Conservation (phyloP, 208 protist genomes). For the Acanthamoeba lugdunensis region DNA sequence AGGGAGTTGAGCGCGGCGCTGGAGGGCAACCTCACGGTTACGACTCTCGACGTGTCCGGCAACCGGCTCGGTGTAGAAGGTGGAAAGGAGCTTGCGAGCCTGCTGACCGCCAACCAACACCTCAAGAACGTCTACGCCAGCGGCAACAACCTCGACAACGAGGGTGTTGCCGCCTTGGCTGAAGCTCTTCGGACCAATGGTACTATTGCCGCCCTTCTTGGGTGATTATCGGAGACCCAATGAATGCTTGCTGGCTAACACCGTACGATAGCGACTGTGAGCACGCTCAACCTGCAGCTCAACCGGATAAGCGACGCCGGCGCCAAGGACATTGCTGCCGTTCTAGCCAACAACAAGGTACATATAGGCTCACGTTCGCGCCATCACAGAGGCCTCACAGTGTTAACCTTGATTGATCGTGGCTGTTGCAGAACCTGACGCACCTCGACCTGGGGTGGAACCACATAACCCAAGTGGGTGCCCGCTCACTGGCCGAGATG, state of each 20-base stretch:
- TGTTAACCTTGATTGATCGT: neutral
- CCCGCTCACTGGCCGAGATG: constrained; percentile 87
- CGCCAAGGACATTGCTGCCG: constrained; percentile 75
- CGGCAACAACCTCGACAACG: constrained; percentile 63
- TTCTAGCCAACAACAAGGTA: constrained; percentile 22
- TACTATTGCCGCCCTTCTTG: neutral
- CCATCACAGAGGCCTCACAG: too few relatives aligned
- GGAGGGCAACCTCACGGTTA: constrained; percentile 40
- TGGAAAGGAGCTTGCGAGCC: neutral
- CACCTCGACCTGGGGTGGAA: constrained; percentile 65
- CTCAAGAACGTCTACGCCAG: constrained; percentile 1
- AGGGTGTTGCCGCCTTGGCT: neutral
- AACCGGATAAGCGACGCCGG: constrained; percentile 88
- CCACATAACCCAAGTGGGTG: constrained; percentile 52
- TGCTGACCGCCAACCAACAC: neutral
- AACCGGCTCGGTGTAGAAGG: constrained; percentile 87
- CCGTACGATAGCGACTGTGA: neutral
- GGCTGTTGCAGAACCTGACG: constrained; percentile 4
- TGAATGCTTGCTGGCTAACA: neutral
- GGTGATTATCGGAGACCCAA: too few relatives aligned
- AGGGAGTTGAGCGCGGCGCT: constrained; percentile 14
- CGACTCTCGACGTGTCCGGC: constrained; percentile 87
- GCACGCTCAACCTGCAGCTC: neutral
- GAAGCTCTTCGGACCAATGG: neutral
- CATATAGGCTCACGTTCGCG: neutral